phyloP scores from a whole-genome alignment of 1,284 basidiomycete species.

The Phylloporus gajari region DNA sequence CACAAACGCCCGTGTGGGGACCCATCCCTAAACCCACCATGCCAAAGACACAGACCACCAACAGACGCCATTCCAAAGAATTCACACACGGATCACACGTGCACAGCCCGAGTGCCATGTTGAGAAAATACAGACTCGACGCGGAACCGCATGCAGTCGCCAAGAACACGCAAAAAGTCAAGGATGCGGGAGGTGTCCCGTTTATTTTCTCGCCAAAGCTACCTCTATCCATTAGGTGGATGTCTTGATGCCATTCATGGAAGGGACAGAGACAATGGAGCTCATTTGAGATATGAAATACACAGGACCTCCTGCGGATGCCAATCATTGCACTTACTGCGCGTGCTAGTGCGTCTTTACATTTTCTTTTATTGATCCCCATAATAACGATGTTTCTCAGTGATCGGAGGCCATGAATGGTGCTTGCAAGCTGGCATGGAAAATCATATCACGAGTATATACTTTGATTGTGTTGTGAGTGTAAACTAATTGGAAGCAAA shows the following conservation, averaged over 20 bases:
- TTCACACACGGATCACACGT: conserved; percentile 29
- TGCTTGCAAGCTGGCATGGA: conserved; percentile 93
- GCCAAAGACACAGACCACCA: conserved; percentile 10
- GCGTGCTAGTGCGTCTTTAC: conserved; percentile 76
- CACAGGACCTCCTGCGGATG: conserved; percentile 75
- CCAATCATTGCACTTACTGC: conserved; percentile 97
- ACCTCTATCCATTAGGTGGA: conserved; percentile 79
- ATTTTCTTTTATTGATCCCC: background rate
- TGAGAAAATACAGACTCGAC: conserved; percentile 39
- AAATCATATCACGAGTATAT: conserved; percentile 80
- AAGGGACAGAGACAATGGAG: conserved; percentile 90
- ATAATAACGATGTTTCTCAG: conserved; percentile 52
- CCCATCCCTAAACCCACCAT: conserved; percentile 14
- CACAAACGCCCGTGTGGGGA: conserved; percentile 34
- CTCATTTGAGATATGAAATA: conserved; percentile 85
- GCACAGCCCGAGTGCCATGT: conserved; percentile 39
- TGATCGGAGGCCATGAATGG: conserved; percentile 95
- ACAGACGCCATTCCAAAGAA: conserved; percentile 38
- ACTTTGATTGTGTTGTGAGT: background rate
- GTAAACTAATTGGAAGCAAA: conserved; percentile 52
- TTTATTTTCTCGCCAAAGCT: conserved; percentile 46
- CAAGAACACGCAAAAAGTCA: conserved; percentile 36
- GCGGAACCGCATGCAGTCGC: conserved; percentile 23
- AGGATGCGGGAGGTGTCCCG: conserved; percentile 45
- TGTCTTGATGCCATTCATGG: conserved; percentile 98